Base-by-base conservation (phyloP, 108 stramenopile genomes). In the Nitzschia putrida region DNA sequence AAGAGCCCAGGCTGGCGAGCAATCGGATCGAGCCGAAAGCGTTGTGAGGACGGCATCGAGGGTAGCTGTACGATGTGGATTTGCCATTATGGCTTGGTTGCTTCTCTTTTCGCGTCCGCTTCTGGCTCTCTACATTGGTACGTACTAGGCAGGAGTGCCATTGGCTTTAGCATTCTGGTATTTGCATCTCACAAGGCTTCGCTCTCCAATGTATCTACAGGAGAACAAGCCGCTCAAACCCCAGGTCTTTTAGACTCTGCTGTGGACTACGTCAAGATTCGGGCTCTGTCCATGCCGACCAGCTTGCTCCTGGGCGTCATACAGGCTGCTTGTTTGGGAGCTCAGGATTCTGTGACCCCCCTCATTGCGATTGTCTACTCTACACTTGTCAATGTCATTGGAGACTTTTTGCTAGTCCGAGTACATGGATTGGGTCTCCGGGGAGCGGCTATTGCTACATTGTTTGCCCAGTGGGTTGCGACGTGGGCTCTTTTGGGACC, bases 251-350 rank as follows among this genome's bases (percentile, higher is more conserved):
- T 92, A 47, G 85, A 92, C 53, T 74, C 87, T 8, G 89, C 89
- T 13, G 81, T 80, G 45, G 87, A 88, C 43, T 91, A 93, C 68
- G 92, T 93, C 47, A 76, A 88, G 43, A 91, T 94, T 44, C 83
- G 92, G 47, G 89, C 92, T 20, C 65, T 94, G 18, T 88, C 88
- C 57, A 85, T 94, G 88, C 92, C 92, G 20, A 89, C 92, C 8
- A 76, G 84, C 7, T 77, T 94, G 51, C 71, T 94, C 14, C 73
- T 85, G n/a, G 88, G 88, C 9, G 89, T 89, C 40, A 47, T 94
- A 25, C 92, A 94, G 57, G 87, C 92, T 10, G 85, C 87, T 11
- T 80, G 89, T 13, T 66, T 94, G 37, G 92, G 92, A 18, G 92
- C 89, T 0, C 88, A 94, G 61, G 92, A 94, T 57, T 85, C 84